Percentiles rank a stretch among this genome's conserved stretches.
phyloP scores from a whole-genome alignment of 2,329 filamentous ascomycete genomes.

The Hysterium pulicare region DNA sequence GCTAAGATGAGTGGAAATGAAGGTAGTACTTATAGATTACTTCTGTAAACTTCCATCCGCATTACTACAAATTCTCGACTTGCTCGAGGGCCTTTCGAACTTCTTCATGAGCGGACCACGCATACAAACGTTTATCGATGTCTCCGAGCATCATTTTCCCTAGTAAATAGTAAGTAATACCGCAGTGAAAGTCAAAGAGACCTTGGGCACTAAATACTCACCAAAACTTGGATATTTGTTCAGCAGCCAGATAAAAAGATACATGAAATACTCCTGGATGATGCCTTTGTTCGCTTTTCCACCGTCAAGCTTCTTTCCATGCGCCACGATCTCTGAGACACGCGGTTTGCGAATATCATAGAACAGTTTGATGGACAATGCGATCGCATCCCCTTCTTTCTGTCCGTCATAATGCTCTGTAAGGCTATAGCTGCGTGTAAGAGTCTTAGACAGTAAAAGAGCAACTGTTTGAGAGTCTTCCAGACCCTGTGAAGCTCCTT shows the following conservation, averaged over 20 bases:
- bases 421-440: conserved; percentile 4
- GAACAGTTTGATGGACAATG: conserved; percentile 13
- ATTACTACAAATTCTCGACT: too few relatives aligned
- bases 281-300: conserved; percentile 16
- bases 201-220: too few relatives aligned
- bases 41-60: too few relatives aligned
- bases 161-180: neutral
- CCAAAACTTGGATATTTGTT: conserved; percentile 14
- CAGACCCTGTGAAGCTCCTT: conserved; percentile 55
- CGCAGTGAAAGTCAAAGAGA: neutral
- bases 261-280: conserved; percentile 19
- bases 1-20: too few relatives aligned
- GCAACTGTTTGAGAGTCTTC: conserved; percentile 53
- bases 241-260: conserved; percentile 19
- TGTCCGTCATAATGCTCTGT: conserved; percentile 2
- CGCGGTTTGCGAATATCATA: conserved; percentile 19
- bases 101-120: neutral
- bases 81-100: neutral
- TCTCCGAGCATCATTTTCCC: neutral
- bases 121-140: neutral
- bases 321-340: conserved; percentile 14
- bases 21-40: too few relatives aligned
- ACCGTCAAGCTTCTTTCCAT: conserved; percentile 16
- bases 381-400: conserved; percentile 8
- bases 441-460: conserved; percentile 29